Evolutionary conservation across 2,329 filamentous ascomycete species (phyloP).

Genomic region (Torrubiellomyces zombiae): DNA sequence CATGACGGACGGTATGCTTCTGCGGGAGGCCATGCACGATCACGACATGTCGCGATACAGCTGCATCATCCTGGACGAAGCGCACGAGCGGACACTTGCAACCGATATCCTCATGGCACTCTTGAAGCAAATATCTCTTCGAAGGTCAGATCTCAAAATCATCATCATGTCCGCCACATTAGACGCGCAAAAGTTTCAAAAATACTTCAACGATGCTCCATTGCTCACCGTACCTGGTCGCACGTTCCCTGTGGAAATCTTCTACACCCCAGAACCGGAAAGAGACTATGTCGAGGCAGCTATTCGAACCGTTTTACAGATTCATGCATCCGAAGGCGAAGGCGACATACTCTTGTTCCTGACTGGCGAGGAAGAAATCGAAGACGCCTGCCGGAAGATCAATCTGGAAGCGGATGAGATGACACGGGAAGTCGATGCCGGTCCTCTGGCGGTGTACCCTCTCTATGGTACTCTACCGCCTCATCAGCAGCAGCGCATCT

Average conservation of each 20-base stretch:
- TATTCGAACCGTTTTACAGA: conserved; percentile 86
- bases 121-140: conserved; percentile 71
- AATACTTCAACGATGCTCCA: conserved; percentile 89
- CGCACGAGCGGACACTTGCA: conserved; percentile 90
- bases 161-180: conserved; percentile 98
- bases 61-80: conserved; percentile 96
- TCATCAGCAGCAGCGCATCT: conserved; percentile 86
- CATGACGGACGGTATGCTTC: conserved; percentile 98
- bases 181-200: conserved; percentile 94
- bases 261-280: conserved; percentile 93
- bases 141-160: conserved; percentile 83
- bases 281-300: conserved; percentile 94
- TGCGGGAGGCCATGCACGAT: conserved; percentile 93
- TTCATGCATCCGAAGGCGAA: conserved; percentile 81
- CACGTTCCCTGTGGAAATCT: conserved; percentile 94
- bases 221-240: conserved; percentile 86
- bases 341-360: conserved; percentile 90
- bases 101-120: conserved; percentile 97
- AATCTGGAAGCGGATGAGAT: conserved; percentile 81
- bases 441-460: conserved; percentile 78
- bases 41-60: conserved; percentile 83
- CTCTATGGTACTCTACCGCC: conserved; percentile 89
- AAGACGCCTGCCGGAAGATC: conserved; percentile 89
- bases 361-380: conserved; percentile 96
- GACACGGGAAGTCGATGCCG: conserved; percentile 76